Percentiles rank a stretch among this genome's conserved stretches.
These are phyloP conservation scores for Linum trigynum DNA, from an alignment of 345 rosid genomes.

Conservation along the genomic window DNA sequence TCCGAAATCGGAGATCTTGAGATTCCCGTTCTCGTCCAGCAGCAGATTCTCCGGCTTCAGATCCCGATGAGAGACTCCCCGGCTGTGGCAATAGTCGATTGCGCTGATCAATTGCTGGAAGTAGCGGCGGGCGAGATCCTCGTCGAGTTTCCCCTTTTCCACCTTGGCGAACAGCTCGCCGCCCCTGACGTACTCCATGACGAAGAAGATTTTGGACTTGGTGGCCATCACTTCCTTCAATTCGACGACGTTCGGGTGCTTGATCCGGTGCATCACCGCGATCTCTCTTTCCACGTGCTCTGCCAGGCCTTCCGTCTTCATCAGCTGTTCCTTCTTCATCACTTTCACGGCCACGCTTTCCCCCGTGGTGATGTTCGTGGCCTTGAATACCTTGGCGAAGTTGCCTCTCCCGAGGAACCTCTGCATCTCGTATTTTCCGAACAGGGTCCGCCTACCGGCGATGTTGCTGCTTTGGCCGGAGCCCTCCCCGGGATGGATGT, in stretches of 20 bases:
- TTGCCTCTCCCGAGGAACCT: neutral
- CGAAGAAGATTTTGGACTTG: slow-evolving; percentile 16
- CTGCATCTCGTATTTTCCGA: slow-evolving; percentile 1
- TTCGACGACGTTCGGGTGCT: slow-evolving; percentile 20
- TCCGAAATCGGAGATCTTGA: slow-evolving; percentile 25
- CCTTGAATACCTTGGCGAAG: slow-evolving; percentile 4
- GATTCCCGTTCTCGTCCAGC: slow-evolving; percentile 15
- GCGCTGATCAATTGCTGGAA: slow-evolving; percentile 20
- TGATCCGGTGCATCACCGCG: slow-evolving; percentile 20
- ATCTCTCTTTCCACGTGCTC: slow-evolving; percentile 21
- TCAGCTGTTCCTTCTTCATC: slow-evolving; percentile 15
- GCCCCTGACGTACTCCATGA: slow-evolving; percentile 21
- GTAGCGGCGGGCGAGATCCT: slow-evolving; percentile 17
- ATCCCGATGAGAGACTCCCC: slow-evolving; percentile 24
- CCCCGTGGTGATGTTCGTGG: neutral
- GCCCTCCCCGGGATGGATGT: neutral
- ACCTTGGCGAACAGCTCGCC: slow-evolving; percentile 22
- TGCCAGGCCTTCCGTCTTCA: slow-evolving; percentile 15
- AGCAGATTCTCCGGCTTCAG: slow-evolving; percentile 22
- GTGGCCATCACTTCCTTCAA: slow-evolving; percentile 25
- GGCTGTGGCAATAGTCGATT: slow-evolving; percentile 23
- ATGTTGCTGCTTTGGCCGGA: neutral
- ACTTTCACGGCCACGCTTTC: slow-evolving; percentile 21
- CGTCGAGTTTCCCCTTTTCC: slow-evolving; percentile 14
- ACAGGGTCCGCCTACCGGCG: slow-evolving; percentile 3